Conservation (phyloP, 1,139 yeast genomes). For the Hyphopichia pseudoburtonii region DNA sequence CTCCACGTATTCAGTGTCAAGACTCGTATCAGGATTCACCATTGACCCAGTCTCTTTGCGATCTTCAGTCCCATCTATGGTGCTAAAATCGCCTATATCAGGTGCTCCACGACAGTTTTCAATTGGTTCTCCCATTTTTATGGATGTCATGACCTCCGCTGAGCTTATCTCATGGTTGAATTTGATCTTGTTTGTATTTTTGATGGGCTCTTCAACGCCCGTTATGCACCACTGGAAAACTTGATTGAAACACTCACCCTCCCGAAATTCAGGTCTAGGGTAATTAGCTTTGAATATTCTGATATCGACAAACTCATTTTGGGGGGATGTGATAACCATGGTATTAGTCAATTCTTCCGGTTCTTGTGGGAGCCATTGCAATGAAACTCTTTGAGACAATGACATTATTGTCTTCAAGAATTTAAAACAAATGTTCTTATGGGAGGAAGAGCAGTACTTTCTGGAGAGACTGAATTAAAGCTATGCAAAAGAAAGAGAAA, state of each 20-base stretch:
- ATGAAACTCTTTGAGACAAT: slow-evolving; percentile 46
- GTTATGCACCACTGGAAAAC: slow-evolving; percentile 40
- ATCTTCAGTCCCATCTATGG: slow-evolving; percentile 38
- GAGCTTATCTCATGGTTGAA: slow-evolving; percentile 50
- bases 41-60: slow-evolving; percentile 55
- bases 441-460: no score
- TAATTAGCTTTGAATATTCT: slow-evolving; percentile 25
- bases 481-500: neutral
- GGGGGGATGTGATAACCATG: slow-evolving; percentile 49
- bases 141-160: slow-evolving; percentile 25
- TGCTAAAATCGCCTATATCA: slow-evolving; percentile 48
- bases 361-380: slow-evolving; percentile 52
- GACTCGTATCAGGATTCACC: slow-evolving; percentile 48
- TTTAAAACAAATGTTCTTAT: no score
- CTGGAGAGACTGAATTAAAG: no score
- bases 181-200: slow-evolving; percentile 26
- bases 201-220: slow-evolving; percentile 37
- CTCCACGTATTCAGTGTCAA: slow-evolving; percentile 49
- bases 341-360: slow-evolving; percentile 52
- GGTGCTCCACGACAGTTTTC: slow-evolving; percentile 26
- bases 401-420: slow-evolving; percentile 25
- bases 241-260: slow-evolving; percentile 19
- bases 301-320: slow-evolving; percentile 46
- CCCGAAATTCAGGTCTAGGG: slow-evolving; percentile 16
- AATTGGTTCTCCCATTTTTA: slow-evolving; percentile 20